Percentiles rank a stretch among this genome's conserved stretches.
Evolutionary conservation across 2,329 filamentous ascomycete species (phyloP).

Genomic region (Thelonectria olida): DNA sequence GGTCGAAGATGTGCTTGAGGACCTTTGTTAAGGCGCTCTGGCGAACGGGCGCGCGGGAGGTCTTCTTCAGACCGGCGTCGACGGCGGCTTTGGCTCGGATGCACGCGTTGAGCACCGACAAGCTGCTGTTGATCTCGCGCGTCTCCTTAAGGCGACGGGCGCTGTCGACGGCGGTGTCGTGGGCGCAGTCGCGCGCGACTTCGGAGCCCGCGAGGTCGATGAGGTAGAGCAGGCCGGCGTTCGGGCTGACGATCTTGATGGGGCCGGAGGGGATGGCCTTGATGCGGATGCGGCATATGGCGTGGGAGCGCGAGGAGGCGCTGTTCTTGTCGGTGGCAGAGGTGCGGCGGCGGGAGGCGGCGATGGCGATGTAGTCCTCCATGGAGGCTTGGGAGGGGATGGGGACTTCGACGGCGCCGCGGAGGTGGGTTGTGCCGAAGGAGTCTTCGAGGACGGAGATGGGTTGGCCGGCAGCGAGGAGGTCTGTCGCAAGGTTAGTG

Average conservation of each 20-base stretch:
- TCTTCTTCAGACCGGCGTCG: constrained; percentile 44
- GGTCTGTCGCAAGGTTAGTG: constrained; percentile 41
- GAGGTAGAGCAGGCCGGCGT: constrained; percentile 56
- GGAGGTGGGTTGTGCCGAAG: constrained; percentile 54
- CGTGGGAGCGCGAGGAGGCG: constrained; percentile 58
- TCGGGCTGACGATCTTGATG: constrained; percentile 23
- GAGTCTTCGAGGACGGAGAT: constrained; percentile 57
- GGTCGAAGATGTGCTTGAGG: constrained; percentile 60
- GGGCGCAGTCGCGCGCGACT: constrained; percentile 55
- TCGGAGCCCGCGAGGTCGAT: constrained; percentile 61
- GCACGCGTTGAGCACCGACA: constrained; percentile 62
- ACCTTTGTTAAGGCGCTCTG: constrained; percentile 58
- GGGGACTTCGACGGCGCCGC: constrained; percentile 52
- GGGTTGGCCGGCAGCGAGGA: constrained; percentile 52
- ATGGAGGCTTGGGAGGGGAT: constrained; percentile 42
- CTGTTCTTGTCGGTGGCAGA: constrained; percentile 57
- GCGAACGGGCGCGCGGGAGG: constrained; percentile 55
- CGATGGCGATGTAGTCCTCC: constrained; percentile 47
- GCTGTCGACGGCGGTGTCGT: constrained; percentile 51
- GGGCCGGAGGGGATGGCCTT: constrained; percentile 38
- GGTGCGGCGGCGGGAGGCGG: constrained; percentile 51
- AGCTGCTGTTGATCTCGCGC: constrained; percentile 57
- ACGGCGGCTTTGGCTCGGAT: constrained; percentile 55
- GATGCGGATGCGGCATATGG: constrained; percentile 57
- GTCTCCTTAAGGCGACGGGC: constrained; percentile 56